These are phyloP conservation scores for Botrytis elliptica DNA, from an alignment of 2,329 filamentous ascomycete genomes.

Conservation along the genomic window DNA sequence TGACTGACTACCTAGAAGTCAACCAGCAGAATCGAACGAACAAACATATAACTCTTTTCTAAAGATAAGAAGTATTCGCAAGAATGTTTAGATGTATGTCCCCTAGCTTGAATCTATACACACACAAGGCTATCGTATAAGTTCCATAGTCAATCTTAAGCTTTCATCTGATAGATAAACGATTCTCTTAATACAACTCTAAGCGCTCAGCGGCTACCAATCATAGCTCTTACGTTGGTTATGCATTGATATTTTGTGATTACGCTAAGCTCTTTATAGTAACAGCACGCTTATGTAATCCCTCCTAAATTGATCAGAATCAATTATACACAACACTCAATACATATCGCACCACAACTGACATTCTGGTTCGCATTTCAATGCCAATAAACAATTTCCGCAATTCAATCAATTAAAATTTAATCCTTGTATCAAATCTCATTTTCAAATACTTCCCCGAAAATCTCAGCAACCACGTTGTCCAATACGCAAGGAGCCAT, in stretches of 20 bases:
- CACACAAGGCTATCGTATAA: not conserved
- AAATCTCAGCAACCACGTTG: conserved; percentile 46
- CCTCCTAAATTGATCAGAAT: conserved; percentile 8
- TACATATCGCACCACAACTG: conserved; percentile 4
- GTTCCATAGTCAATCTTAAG: not conserved
- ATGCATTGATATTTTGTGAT: not conserved
- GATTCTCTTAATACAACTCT: not conserved
- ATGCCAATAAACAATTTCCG: conserved; percentile 19
- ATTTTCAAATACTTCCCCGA: conserved; percentile 13
- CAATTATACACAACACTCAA: conserved; percentile 7
- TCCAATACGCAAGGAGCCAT: conserved; percentile 47
- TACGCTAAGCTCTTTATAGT: not conserved
- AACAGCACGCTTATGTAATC: not conserved
- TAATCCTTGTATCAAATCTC: conserved; percentile 23
- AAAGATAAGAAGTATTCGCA: not conserved
- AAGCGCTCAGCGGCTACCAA: conserved; percentile 16
- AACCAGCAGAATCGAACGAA: not conserved
- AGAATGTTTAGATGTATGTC: not conserved
- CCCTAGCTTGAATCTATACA: not conserved
- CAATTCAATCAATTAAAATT: conserved; percentile 14
- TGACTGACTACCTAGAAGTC: not conserved
- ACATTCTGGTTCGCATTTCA: not conserved
- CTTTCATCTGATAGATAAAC: conserved; percentile 8
- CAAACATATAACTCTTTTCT: not conserved
- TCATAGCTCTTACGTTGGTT: not conserved